Percentiles rank a stretch among this genome's conserved stretches.
Evolutionary conservation across 2,329 filamentous ascomycete species (phyloP).

Genomic region (Trichothecium roseum): DNA sequence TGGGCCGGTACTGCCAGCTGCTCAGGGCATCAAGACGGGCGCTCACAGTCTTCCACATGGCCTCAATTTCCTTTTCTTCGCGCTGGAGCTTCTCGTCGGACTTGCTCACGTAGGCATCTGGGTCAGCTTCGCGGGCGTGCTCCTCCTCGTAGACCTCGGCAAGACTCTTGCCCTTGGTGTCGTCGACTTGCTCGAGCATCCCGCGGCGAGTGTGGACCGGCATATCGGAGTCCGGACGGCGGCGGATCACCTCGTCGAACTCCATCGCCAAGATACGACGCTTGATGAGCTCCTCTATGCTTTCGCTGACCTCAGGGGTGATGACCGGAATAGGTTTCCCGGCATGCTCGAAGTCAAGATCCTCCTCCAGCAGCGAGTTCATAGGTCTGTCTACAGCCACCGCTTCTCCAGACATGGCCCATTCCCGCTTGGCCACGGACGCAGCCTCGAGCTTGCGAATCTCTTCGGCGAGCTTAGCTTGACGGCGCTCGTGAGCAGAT

Average conservation of each 20-base stretch:
- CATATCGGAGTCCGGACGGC: conserved; percentile 64
- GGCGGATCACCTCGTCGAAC: conserved; percentile 82
- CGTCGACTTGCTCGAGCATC: conserved; percentile 58
- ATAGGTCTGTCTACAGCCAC: conserved; percentile 69
- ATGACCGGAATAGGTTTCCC: conserved; percentile 94
- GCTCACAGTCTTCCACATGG: conserved; percentile 72
- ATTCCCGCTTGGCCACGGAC: conserved; percentile 81
- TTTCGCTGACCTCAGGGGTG: conserved; percentile 81
- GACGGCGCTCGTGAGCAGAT: conserved; percentile 78
- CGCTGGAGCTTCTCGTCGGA: conserved; percentile 73
- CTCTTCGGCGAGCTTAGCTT: conserved; percentile 77
- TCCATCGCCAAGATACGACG: conserved; percentile 79
- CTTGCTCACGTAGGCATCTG: conserved; percentile 67
- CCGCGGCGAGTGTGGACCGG: conserved; percentile 55
- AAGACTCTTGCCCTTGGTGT: conserved; percentile 79
- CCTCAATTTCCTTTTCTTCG: conserved; percentile 74
- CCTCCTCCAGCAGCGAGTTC: conserved; percentile 89
- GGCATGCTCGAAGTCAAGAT: conserved; percentile 89
- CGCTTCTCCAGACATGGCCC: conserved; percentile 85
- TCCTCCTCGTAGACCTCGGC: conserved; percentile 94
- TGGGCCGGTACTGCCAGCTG: conserved; percentile 93
- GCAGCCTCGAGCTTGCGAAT: conserved; percentile 85
- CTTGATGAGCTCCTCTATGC: conserved; percentile 90
- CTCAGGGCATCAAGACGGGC: conserved; percentile 78
- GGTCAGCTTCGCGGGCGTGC: conserved; percentile 67